Evolutionary conservation across 106 monocot genomes (phyloP), one percentile per base, ranked within the genome.

Genomic region (Dendrobium officinale): DNA sequence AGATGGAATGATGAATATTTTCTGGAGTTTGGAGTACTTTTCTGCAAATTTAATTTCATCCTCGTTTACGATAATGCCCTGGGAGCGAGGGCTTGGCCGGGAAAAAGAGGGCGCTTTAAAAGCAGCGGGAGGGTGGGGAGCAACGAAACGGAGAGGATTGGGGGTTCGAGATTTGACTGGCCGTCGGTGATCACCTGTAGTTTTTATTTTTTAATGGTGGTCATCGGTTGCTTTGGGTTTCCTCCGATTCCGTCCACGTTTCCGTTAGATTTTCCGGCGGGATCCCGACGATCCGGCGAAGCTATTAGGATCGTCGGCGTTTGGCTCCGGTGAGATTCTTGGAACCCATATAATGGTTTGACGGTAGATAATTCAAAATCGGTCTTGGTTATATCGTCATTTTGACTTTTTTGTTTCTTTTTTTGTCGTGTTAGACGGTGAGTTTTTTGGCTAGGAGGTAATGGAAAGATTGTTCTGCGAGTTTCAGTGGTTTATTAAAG

Each of bases 11-110:
- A 74, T 74, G 29, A 48, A 26, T 49, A 10, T 26, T 24, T 76
- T 51, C 76, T 4, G 20, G 15, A 40, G 72, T 4, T 73, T 37
- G 5, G 72, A 73, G 42, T 48, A 49, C 76, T 76, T 76, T 29
- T 27, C 48, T 45, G 76, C 48, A 76, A 48, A 43, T 76, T 20
- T 27, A 76, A 48, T 2, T 44, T 45, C 26, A 49, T 41, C 47
- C 26, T 48, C 27, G 76, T 49, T 48, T 76, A 76, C 76, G 76
- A 76, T 49, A 76, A 19, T 76, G 27, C 76, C 76, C 76, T 43
- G 76, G 48, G n/a, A 10, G 24, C 15, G 47, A 76, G 76, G 26
- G 22, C 40, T 49, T 24, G 26, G 24, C 48, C 26, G 76, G 76
- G 48, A 76, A 76, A 19, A 26, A 41, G 76, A 76, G 22, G 11